Evolutionary conservation across 306 rosid genomes (phyloP), one percentile per base, ranked within the genome.

Genomic region (Carpinus fangiana): DNA sequence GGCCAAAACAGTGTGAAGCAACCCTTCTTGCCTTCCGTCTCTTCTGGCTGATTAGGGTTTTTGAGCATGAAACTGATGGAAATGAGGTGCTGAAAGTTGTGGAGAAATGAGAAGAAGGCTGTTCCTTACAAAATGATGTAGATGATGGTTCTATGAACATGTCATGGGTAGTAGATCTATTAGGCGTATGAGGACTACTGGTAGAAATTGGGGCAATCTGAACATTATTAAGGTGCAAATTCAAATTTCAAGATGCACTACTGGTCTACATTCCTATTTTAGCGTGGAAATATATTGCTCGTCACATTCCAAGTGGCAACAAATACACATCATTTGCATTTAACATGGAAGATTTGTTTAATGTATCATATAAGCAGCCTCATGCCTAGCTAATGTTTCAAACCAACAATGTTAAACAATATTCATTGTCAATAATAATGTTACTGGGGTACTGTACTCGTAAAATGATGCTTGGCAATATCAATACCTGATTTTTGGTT

Each of bases 401-500:
- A 53, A 64, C 51, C 47, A 70, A 62, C 60, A 51, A 8, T 48
- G 73, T 12, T 67, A 51, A 21, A 11, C n/a, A 69, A 52, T 59
- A 47, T 66, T 62, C 28, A 73, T 73, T 46, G 52, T 17, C 31
- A 65, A 57, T 52, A 23, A 54, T 20, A 69, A 41, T 53, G 46
- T 21, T 71, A 60, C 14, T 65, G 41, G 9, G 12, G 12, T 9
- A 48, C 38, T 59, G n/a, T 13, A 1, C 41, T 23, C 12, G 36
- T 41, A 41, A 41, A 41, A 41, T 41, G 45, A 41, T 41, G 62
- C 73, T 59, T 18, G 31, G 34, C 34, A 78, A 70, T 66, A 72
- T 70, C 52, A 53, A 34, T 52, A 60, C 79, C 86, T 90, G 36
- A 85, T 26, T 46, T 17, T 3, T 73, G 76, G 73, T 66, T 78